Base-by-base conservation (phyloP, 2,329 filamentous ascomycete genomes). In the Tolypocladium pustulatum region DNA sequence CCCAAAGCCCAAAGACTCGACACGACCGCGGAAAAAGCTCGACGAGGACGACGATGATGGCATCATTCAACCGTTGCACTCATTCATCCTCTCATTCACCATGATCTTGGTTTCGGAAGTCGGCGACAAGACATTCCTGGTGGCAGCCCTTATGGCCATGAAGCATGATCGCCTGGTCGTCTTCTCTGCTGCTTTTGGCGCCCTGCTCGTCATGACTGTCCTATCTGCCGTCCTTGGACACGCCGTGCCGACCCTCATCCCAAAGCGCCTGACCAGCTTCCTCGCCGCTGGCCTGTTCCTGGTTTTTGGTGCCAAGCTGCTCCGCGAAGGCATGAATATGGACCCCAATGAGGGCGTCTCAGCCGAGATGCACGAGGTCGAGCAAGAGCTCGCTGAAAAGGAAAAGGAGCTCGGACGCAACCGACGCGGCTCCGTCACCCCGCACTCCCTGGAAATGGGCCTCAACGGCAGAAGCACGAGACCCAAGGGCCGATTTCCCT, bases 101-200 rank as follows among this genome's bases (percentile, higher is more conserved):
- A 99, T 97, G 94, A 99, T 99, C 67, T 78, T 97, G 62, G 88
- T 97, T 66, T 97, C 93, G 54, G 94, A 99, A 72, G 86, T 99
- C 67, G 94, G 94, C 63, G 94, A 99, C 82, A 99, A 99, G 77
- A 99, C 94, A 0, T 99, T 99, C 78, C 81, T 99, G 51, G 91
- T 99, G 27, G 94, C 94, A 8, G 93, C 92, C 9, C 83, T 99
- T 22, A 99, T 99, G 94, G 94, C 94, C 15, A 99, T 99, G 94
- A 94, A 96, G 71, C 93, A 99, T 68, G 89, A 94, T 62, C 88
- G 94, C 57, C 78, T 96, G 63, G 82, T 97, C 15, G 94, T 99
- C 61, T 99, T 99, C 75, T 89, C 90, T 2, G 91, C 94, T 9
- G 94, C 94, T n/a, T 93, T 96, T 67, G 86, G 87, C 57, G 95